A percentile compares a stretch with the other conserved stretches of the same genome.
These are phyloP conservation scores for Erodium trifolium DNA, from an alignment of 441 rosid species.

Conservation along the genomic window DNA sequence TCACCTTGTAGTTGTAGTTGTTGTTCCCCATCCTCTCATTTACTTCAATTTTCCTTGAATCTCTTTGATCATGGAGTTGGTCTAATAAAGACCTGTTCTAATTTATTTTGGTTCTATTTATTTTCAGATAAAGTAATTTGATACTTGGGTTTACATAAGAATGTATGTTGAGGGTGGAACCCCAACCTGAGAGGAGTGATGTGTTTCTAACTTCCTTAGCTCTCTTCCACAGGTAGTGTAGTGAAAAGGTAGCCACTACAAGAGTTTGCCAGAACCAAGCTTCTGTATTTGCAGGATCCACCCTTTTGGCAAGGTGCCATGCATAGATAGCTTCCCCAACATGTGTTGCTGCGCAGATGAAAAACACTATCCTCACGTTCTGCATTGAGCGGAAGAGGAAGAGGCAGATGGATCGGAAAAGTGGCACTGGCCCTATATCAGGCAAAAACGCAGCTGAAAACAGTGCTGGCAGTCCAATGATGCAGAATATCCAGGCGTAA, in stretches of 20 bases:
- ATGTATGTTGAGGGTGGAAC: too few species aligned
- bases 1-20: background rate
- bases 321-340: background rate
- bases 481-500: background rate
- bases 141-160: too few species aligned
- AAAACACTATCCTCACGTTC: background rate
- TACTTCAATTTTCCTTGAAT: background rate
- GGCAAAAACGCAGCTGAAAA: background rate
- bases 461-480: background rate
- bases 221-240: background rate
- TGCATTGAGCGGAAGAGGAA: background rate
- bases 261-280: slow-evolving; percentile 4
- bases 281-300: background rate
- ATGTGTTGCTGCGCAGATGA: background rate
- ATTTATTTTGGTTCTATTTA: background rate
- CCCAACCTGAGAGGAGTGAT: background rate
- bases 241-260: background rate
- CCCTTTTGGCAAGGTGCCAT: background rate
- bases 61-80: background rate
- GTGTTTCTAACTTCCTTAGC: background rate
- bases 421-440: background rate
- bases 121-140: background rate
- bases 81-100: background rate
- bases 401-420: background rate
- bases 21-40: background rate